Percentiles rank a stretch among this genome's conserved stretches.
These are phyloP conservation scores for Plectosphaerella cucumerina DNA, from an alignment of 2,329 filamentous ascomycete genomes.

Conservation along the genomic window DNA sequence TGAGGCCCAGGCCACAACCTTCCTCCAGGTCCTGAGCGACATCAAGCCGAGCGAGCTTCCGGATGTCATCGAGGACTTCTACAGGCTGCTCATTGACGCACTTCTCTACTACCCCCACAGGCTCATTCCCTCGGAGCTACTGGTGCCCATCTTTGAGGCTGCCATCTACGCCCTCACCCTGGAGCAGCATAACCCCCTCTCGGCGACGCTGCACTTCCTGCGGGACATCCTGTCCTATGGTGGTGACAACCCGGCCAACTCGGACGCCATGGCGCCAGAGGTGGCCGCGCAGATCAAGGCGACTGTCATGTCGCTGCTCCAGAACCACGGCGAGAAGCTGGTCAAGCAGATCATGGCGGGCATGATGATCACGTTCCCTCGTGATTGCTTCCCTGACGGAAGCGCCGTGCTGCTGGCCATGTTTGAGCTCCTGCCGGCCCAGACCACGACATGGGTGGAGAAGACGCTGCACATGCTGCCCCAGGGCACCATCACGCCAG, in stretches of 20 bases:
- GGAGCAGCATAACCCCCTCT: slow-evolving; percentile 87
- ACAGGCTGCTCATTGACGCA: slow-evolving; percentile 86
- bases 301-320: slow-evolving; percentile 68
- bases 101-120: slow-evolving; percentile 88
- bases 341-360: slow-evolving; percentile 89
- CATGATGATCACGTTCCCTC: slow-evolving; percentile 99
- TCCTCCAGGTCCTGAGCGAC: slow-evolving; percentile 85
- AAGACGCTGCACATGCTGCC: slow-evolving; percentile 81
- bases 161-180: slow-evolving; percentile 81
- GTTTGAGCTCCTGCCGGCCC: slow-evolving; percentile 78
- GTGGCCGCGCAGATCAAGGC: slow-evolving; percentile 67
- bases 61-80: slow-evolving; percentile 91
- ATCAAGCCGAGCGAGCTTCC: slow-evolving; percentile 71
- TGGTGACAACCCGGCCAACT: slow-evolving; percentile 66
- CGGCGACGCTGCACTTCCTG: slow-evolving; percentile 88
- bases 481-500: slow-evolving; percentile 70
- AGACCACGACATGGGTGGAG: slow-evolving; percentile 79
- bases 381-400: slow-evolving; percentile 91
- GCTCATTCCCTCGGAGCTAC: slow-evolving; percentile 73
- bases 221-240: slow-evolving; percentile 89
- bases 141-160: slow-evolving; percentile 80
- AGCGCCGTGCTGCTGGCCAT: slow-evolving; percentile 87
- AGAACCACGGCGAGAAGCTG: slow-evolving; percentile 68
- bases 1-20: slow-evolving; percentile 85
- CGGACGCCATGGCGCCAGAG: slow-evolving; percentile 48